Evolutionary conservation across 176 grass and related monocot species (phyloP).

Genomic region (Bothriochloa decipiens): DNA sequence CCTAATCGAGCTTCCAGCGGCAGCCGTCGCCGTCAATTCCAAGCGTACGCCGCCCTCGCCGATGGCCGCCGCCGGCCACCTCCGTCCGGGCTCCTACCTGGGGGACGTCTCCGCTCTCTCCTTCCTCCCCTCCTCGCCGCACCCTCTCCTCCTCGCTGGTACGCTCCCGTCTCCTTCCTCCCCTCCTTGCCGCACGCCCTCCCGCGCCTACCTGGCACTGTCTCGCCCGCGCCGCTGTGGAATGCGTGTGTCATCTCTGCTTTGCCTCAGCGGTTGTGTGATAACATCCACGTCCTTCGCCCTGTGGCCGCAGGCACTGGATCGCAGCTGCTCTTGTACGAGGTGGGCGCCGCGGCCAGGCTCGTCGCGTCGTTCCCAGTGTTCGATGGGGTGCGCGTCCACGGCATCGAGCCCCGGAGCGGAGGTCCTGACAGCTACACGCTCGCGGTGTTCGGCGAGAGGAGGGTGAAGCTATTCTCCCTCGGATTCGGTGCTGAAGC

Average conservation of each 20-base stretch:
- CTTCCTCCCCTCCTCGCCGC: conserved; percentile 44
- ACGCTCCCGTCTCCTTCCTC: neutral
- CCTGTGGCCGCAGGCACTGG: conserved; percentile 55
- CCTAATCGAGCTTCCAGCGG: neutral
- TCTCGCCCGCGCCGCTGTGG: neutral
- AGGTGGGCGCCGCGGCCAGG: conserved; percentile 36
- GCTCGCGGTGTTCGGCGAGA: conserved; percentile 66
- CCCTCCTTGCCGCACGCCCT: neutral
- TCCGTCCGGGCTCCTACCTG: conserved; percentile 45
- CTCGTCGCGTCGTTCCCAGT: conserved; percentile 66
- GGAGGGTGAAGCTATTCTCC: conserved; percentile 67
- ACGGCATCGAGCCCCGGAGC: conserved; percentile 62
- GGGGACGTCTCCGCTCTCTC: conserved; percentile 58
- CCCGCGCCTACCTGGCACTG: neutral
- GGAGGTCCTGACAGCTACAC: neutral
- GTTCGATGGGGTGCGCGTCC: conserved; percentile 75
- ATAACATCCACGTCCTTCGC: neutral
- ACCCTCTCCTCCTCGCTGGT: conserved; percentile 50
- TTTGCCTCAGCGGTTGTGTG: neutral
- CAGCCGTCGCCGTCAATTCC: conserved; percentile 1
- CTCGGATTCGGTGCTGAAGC: neutral
- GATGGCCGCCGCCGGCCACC: conserved; percentile 50
- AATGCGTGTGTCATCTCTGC: neutral
- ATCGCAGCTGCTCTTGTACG: conserved; percentile 72
- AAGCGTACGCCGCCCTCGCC: neutral